Evolutionary conservation across 2,329 filamentous ascomycete species (phyloP), one percentile per base, ranked within the genome.

Genomic region (Fusarium coffeatum): DNA sequence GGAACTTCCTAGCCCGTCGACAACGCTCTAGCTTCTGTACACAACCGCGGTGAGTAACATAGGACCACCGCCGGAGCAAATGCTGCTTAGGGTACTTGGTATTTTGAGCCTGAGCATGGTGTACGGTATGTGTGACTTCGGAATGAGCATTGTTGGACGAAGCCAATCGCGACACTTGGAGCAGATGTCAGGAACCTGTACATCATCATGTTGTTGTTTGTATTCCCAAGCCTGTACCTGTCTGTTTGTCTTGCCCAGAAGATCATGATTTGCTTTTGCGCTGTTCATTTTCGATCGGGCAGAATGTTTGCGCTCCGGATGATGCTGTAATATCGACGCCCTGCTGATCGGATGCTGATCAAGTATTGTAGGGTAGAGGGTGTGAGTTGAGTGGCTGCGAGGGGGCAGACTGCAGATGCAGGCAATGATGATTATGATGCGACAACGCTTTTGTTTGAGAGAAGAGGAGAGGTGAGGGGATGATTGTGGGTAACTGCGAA

Each of bases 51-150:
- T n/a, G 20, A 60, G 23, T 40, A 43, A 60, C 27, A 66, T 30
- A 53, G 54, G 48, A 66, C 50, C 56, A 69, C 59, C 50, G 23
- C 50, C 54, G 46, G 63, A 64, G 49, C 41, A 72, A 51, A 59
- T 46, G 37, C 30, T 54, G 46, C 46, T 42, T 51, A 55, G 51
- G 40, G 34, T 59, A 32, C 27, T 55, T 57, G 55, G 32, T 43
- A 49, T 53, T 55, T 45, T 68, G 61, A 66, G 28, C 41, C 28
- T n/a, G 45, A 53, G 40, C 51, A 20, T 42, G 10, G 34, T 51
- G 42, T 45, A 32, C 55, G 57, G 59, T 55, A 58, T 59, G 72
- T 72, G 59, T 60, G 55, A 74, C 72, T 60, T 62, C 60, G 63
- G 71, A 53, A 72, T 46, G 28, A 45, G 55, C 58, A 49, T 58